Evolutionary conservation across 441 rosid genomes (phyloP).

Genomic region (Capsella rubella): DNA sequence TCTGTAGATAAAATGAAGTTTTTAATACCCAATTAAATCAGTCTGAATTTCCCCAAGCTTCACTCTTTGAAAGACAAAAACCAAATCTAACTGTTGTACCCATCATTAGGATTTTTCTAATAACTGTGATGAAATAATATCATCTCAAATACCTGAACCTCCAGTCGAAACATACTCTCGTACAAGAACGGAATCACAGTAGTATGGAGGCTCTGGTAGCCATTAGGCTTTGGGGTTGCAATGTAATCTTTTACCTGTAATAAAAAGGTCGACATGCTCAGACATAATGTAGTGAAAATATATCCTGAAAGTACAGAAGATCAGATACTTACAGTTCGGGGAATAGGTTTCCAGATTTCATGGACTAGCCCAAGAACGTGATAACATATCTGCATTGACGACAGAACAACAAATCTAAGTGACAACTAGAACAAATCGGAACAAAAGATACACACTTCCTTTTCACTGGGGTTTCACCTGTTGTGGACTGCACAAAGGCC

Average conservation of each 20-base stretch:
- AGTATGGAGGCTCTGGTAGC: conserved; percentile 98
- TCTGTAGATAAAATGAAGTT: conserved; percentile 53
- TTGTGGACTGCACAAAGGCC: conserved; percentile 89
- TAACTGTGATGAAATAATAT: conserved; percentile 19
- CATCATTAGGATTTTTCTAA: conserved; percentile 7
- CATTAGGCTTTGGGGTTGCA: conserved; percentile 99
- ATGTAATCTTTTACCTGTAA: conserved; percentile 96
- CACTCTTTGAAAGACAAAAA: conserved; percentile 14
- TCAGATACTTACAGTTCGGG: conserved; percentile 75
- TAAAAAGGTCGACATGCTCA: conserved; percentile 36
- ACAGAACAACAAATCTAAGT: conserved; percentile 40
- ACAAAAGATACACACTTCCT: conserved; percentile 31
- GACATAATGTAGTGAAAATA: conserved; percentile 15
- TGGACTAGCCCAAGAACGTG: conserved; percentile 96
- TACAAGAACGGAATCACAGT: conserved; percentile 95
- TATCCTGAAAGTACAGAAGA: conserved; percentile 28
- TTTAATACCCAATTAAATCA: conserved; percentile 16
- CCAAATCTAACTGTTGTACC: background rate
- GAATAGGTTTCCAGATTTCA: conserved; percentile 97
- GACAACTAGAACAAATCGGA: conserved; percentile 29
- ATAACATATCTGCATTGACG: conserved; percentile 85
- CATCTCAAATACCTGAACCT: conserved; percentile 79
- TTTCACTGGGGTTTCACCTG: conserved; percentile 65
- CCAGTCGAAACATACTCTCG: conserved; percentile 96
- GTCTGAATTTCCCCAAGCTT: conserved; percentile 21